These are phyloP conservation scores for Bipolaris gigantea DNA, from an alignment of 2,329 filamentous ascomycete genomes.

Conservation along the genomic window DNA sequence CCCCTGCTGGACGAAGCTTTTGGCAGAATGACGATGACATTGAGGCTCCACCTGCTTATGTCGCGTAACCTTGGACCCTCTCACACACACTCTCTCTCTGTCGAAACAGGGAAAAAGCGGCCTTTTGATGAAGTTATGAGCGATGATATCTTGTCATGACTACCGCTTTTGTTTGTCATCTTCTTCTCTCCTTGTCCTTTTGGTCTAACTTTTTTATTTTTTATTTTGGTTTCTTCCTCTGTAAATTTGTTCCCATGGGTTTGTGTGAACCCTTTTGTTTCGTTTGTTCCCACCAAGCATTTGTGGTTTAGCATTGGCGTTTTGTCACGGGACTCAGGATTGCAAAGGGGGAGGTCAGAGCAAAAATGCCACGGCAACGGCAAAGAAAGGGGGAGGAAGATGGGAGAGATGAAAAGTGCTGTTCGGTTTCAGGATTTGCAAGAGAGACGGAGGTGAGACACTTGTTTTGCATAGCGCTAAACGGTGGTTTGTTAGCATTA, in stretches of 20 bases:
- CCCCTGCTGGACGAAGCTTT: slow-evolving; percentile 17
- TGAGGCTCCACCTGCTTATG: slow-evolving; percentile 42
- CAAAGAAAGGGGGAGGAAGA: no score
- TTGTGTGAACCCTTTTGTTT: background rate
- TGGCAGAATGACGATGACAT: slow-evolving; percentile 33
- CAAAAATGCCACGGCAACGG: no score
- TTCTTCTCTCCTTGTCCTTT: background rate
- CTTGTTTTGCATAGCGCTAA: background rate
- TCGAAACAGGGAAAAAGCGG: background rate
- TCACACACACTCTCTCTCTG: no score
- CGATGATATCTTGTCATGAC: slow-evolving; percentile 14
- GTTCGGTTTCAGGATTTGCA: background rate
- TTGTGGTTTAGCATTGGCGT: slow-evolving; percentile 10
- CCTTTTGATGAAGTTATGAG: slow-evolving; percentile 11
- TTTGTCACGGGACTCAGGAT: background rate
- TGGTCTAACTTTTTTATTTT: background rate
- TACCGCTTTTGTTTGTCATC: slow-evolving; percentile 2
- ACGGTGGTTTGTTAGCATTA: background rate
- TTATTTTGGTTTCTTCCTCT: slow-evolving; percentile 2
- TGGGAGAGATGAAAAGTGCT: background rate
- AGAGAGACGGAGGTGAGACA: background rate
- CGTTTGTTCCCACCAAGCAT: background rate
- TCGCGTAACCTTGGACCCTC: slow-evolving; percentile 20
- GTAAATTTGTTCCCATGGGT: background rate
- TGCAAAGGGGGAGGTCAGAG: no score